A percentile compares a stretch with the other conserved stretches of the same genome.
Evolutionary conservation across 2,329 filamentous ascomycete genomes (phyloP).

Genomic region (Colletotrichum sp.): DNA sequence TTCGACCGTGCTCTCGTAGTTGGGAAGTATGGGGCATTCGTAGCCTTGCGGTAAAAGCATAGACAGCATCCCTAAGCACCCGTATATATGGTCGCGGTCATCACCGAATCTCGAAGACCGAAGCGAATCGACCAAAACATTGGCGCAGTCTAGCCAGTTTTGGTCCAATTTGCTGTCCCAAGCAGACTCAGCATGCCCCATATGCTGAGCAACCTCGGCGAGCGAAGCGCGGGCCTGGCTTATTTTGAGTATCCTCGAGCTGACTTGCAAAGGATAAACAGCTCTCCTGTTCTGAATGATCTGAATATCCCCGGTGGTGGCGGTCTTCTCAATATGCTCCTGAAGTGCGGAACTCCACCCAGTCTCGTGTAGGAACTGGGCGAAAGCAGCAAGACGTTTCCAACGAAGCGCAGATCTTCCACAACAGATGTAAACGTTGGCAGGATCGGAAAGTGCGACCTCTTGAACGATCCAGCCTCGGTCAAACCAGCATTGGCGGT

Average conservation of each 20-base stretch:
- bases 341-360: background rate
- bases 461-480: conserved; percentile 26
- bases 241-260: background rate
- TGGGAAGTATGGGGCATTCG: background rate
- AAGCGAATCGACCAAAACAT: background rate
- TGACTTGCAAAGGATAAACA: too few species aligned
- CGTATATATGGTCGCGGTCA: conserved; percentile 24
- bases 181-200: too few species aligned
- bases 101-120: conserved; percentile 21
- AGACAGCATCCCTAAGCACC: conserved; percentile 6
- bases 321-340: background rate
- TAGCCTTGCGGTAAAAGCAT: background rate
- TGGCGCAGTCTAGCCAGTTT: background rate
- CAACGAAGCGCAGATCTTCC: background rate
- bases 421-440: conserved; percentile 9
- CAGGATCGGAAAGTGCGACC: conserved; percentile 9
- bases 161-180: background rate
- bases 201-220: background rate
- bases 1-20: background rate
- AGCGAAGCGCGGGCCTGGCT: background rate
- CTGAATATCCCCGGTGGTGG: too few species aligned
- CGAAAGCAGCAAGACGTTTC: background rate
- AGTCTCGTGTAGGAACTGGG: background rate
- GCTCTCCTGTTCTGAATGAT: too few species aligned
- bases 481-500: conserved; percentile 11